phyloP scores from a whole-genome alignment of 106 monocot genomes.

The Phalaenopsis equestris region DNA sequence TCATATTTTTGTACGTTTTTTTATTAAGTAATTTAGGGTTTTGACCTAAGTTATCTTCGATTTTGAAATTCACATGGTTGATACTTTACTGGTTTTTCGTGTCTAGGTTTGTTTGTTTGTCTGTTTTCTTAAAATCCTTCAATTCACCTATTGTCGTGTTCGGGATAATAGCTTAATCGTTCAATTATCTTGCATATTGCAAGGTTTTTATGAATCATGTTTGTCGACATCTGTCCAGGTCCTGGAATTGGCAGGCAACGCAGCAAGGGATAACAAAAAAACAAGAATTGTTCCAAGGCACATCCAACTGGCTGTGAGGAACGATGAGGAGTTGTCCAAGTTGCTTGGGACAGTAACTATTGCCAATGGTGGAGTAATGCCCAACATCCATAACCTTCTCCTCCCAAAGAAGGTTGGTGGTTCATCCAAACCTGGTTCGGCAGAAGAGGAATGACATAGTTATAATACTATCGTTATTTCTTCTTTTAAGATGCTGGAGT shows the following conservation, averaged over 20 bases:
- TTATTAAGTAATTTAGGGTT: too few species aligned
- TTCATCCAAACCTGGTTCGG: slow-evolving; percentile 31
- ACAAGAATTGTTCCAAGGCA: slow-evolving; percentile 62
- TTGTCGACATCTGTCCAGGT: slow-evolving; percentile 16
- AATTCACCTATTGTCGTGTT: too few species aligned
- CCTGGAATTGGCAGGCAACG: slow-evolving; percentile 56
- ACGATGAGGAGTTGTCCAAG: slow-evolving; percentile 67
- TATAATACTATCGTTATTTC: too few species aligned
- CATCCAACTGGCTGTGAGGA: slow-evolving; percentile 61
- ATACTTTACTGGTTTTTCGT: too few species aligned
- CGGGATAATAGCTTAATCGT: too few species aligned
- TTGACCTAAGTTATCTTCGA: too few species aligned
- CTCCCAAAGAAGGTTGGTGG: slow-evolving; percentile 56
- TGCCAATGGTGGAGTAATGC: slow-evolving; percentile 60
- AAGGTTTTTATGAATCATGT: neutral
- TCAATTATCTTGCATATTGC: too few species aligned
- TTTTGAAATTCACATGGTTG: too few species aligned
- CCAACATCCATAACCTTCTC: slow-evolving; percentile 55
- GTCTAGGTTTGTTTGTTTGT: too few species aligned
- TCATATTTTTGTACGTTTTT: too few species aligned
- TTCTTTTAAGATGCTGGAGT: too few species aligned
- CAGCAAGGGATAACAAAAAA: slow-evolving; percentile 69
- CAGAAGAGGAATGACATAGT: slow-evolving; percentile 15
- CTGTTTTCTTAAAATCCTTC: too few species aligned
- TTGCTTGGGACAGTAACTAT: slow-evolving; percentile 52